Evolutionary conservation across 768 basidiomycete species (phyloP), one percentile per base, ranked within the genome.

Genomic region (Gymnopilus dilepis): DNA sequence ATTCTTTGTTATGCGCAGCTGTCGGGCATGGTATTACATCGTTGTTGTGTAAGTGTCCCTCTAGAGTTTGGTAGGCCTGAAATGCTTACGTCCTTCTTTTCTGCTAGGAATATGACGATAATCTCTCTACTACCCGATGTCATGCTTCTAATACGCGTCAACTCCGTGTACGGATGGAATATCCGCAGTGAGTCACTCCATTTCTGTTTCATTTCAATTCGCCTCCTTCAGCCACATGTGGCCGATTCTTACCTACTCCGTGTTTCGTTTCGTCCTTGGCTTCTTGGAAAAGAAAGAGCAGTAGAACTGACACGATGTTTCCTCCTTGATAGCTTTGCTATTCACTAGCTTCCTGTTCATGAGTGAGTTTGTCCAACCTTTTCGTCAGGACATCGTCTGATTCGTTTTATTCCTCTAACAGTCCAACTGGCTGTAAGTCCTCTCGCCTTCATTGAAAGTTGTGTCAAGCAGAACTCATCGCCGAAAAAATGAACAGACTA

Each of bases 121-220:
- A 58, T 67, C 40, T 64, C 65, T n/a, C 59, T 67, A 24, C 60
- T 67, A 34, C 65, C 69, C 4, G 67, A 70, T 45, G 51, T 60
- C 33, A 63, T 70, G 59, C 62, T 70, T 28, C 63, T 70, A 47
- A 67, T 70, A 22, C 65, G 69, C 34, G 58, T 69, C n/a, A 69
- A 69, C 41, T 64, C 68, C 13, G 64, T 67, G 6, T 67, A 69
- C 34, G 55, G 55, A 26, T 69, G 66, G 66, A 53, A 51, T 21
- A 19, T 59, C 8, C 50, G 53, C 5, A 64, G 68, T 69, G 33
- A 58, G 65, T 56, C 30, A 30, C 26, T 48, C 6, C 33, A 12
- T 12, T 34, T 34, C 12, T 6, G 33, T 12, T 34, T 34, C 12
- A 12, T 34, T 6, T 34, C 33, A 37, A 2, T 37, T 37, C 34